Conservation (phyloP, 805 yeast species). For the Candida verbasci region DNA sequence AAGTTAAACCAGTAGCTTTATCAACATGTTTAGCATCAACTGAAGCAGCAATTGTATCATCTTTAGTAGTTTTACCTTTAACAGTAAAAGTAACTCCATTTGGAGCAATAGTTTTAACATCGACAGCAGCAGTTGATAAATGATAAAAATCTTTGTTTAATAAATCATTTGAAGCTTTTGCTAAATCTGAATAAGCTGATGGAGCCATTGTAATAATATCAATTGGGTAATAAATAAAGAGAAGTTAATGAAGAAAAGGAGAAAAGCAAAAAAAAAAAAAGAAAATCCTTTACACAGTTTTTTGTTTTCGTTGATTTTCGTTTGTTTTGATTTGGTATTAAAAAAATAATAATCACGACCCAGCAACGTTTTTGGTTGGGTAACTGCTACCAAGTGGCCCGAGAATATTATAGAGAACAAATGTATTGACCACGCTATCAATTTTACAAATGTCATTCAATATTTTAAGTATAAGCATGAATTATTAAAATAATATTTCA, state of each 20-base stretch:
- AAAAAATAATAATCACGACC: no score
- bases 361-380: no score
- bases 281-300: background rate
- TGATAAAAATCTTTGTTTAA: conserved; percentile 92
- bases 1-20: conserved; percentile 85
- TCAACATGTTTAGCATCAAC: conserved; percentile 91
- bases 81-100: conserved; percentile 94
- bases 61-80: conserved; percentile 83
- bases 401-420: no score
- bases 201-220: conserved; percentile 45
- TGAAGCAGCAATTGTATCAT: conserved; percentile 79
- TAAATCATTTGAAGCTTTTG: conserved; percentile 88
- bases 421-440: no score
- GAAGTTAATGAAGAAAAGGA: background rate
- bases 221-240: no score
- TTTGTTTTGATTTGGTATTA: no score
- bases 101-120: conserved; percentile 89
- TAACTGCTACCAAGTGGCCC: no score
- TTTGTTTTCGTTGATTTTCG: background rate
- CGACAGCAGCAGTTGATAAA: conserved; percentile 79
- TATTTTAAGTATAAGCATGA: no score
- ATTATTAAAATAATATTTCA: no score
- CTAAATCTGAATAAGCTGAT: conserved; percentile 89
- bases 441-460: no score
- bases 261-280: background rate